Base-by-base conservation (phyloP, 306 rosid genomes). In the Quercus berberidifolia region DNA sequence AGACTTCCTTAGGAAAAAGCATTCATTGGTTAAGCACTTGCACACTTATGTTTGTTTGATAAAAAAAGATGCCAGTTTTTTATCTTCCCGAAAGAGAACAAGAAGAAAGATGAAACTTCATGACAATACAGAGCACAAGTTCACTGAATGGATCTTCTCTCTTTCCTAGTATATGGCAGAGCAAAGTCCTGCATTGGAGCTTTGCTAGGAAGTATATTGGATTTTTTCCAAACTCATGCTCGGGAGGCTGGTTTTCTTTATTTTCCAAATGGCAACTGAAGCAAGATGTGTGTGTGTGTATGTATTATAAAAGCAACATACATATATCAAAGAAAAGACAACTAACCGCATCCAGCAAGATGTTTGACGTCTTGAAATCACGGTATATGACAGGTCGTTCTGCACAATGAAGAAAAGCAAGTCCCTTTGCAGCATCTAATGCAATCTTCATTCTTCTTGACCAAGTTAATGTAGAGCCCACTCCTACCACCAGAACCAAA, bases 381-480 rank as follows among this genome's bases (percentile, higher is more conserved):
- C 99, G 99, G 85, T 95, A 95, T 83, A 93, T 95, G 79, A 88
- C 92, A 33, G 98, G 92, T 71, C 97, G 88, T 83, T 93, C 96
- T 49, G 97, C 94, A 56, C 92, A 96, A 81, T 95, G 99, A 83
- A 95, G 99, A 89, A 93, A 95, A 83, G 99, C 99, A 78, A 95
- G 99, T 78, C 99, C 99, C 76, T 83, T 93, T 70, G 99, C 99
- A 63, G 94, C 94, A 85, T 93, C 90, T 69, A 93, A 87, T 71
- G 99, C 97, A 80, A 95, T 95, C 92, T 95, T 95, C 96, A 93
- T 90, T 90, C 99, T 86, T 86, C 82, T 92, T 69, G 98, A 85
- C 99, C 99, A 95, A 52, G 89, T 93, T 73, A 91, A 88, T 14
- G 94, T 85, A 82, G 91, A 87, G 56, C 99, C 98, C 79, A 91